Base-by-base conservation (phyloP, 257 asterid species). In the Paulownia fortunei region DNA sequence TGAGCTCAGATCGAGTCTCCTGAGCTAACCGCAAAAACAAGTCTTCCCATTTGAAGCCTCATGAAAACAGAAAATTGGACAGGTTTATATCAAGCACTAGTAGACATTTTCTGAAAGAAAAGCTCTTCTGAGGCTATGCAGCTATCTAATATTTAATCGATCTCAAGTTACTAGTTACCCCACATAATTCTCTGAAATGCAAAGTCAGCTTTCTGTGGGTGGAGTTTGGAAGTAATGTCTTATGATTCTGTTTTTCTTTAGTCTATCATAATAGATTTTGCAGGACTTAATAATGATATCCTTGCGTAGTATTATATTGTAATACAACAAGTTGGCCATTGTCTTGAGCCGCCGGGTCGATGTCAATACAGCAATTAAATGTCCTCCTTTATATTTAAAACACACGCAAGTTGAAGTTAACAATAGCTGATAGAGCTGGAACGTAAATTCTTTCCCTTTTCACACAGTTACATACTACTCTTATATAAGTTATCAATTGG, bases 261-360 rank as follows among this genome's bases (percentile, higher is more conserved):
- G 65, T 19, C 56, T 59, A 44, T 68, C 11, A 37, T 21, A 21
- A 59, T 21, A 47, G 67, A 16, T 3, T 46, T 24, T 69, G 8
- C 13, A 49, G 21, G 51, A 52, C 16, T 63, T 16, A 52, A 51
- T 18, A 0, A 30, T 62, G n/a, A 37, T 36, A 16, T 0, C 12
- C 3, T 4, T n/a, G n/a, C n/a, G n/a, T n/a, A n/a, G 26, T 32
- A n/a, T 30, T 13, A 46, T 34, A 64, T 36, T 46, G 26, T 76
- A 76, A 3, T 41, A 41, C 76, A 27, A 8, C 65, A 79, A 79
- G 63, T 73, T 54, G 79, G 27, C 13, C 30, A 27, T 67, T 66
- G 4, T 46, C 59, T 68, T 37, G 34, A 49, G 80, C 84, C 84
- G 84, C 80, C 80, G 5, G 56, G 77, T 59, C 80, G 49, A 12